These are phyloP conservation scores for Talaromyces rugulosus DNA, from an alignment of 2,329 filamentous ascomycete species.

Conservation along the genomic window DNA sequence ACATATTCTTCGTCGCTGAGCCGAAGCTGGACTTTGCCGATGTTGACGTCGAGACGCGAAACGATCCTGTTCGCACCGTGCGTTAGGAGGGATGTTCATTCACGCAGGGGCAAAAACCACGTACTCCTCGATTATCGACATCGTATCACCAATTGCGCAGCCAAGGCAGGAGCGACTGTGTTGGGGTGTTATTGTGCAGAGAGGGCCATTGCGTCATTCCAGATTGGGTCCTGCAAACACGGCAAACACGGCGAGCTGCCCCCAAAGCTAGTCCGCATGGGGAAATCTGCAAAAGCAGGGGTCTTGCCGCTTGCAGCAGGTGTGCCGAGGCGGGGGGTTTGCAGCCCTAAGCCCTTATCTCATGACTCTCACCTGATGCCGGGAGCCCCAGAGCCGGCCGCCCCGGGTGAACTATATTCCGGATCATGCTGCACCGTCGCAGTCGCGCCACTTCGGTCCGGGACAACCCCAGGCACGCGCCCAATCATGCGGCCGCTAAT, in stretches of 20 bases:
- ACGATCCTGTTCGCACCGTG: constrained; percentile 1
- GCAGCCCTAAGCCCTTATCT: neutral
- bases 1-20: neutral
- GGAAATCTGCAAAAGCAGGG: neutral
- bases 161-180: neutral
- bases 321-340: neutral
- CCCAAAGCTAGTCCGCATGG: neutral
- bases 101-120: neutral
- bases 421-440: neutral
- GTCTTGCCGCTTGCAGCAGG: neutral
- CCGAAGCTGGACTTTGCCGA: constrained; percentile 7
- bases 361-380: neutral
- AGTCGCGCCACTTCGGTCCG: neutral
- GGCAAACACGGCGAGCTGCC: neutral
- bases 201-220: neutral
- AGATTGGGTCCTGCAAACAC: neutral
- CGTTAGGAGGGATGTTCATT: neutral
- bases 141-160: neutral
- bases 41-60: constrained; percentile 9
- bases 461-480: neutral
- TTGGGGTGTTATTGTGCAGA: neutral
- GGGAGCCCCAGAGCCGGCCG: neutral
- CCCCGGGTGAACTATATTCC: neutral
- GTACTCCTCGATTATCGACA: neutral
- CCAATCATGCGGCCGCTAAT: neutral